Evolutionary conservation across 306 rosid genomes (phyloP), one percentile per base, ranked within the genome.

Genomic region (Rubus parviflorus): DNA sequence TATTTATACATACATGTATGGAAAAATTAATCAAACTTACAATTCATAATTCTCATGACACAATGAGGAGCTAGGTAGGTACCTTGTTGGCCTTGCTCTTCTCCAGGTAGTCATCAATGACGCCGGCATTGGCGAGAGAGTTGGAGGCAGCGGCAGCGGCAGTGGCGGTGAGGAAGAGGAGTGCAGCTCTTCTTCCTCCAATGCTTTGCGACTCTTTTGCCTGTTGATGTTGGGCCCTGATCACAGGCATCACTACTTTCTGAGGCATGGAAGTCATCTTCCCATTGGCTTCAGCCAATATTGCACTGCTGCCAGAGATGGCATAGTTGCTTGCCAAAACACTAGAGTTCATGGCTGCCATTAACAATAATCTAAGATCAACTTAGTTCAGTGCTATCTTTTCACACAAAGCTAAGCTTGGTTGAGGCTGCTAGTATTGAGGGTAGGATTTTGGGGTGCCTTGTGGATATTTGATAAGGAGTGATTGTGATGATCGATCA

Each of bases 21-120:
- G 15, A 9, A 35, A 62, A 13, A 14, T 30, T 41, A 65, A 45
- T 65, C 11, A 37, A 8, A 19, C 48, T 17, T 7, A 0, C 4
- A 17, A 3, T 41, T 65, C 70, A 65, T 38, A 72, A 22, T 43
- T n/a, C 23, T 3, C 23, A 22, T 14, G 70, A 65, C 40, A 65
- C 48, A 53, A 42, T 54, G 35, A 38, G 9, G 23, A 40, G 15
- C 48, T 41, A 60, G 40, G 12, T 19, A 40, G 25, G 13, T 52
- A 94, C 98, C 97, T 94, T 94, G 92, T 94, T 94, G 73, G 88
- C 88, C 84, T 94, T 89, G 90, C 97, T 92, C 86, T 63, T 92
- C 65, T 90, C 96, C 43, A 94, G 97, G 87, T 94, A 94, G 0
- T 92, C 89, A 8, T 94, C 98, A 66, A 94, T 86, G 85, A 94